phyloP scores from a whole-genome alignment of 106 monocot genomes.

The Dendrobium catenatum region DNA sequence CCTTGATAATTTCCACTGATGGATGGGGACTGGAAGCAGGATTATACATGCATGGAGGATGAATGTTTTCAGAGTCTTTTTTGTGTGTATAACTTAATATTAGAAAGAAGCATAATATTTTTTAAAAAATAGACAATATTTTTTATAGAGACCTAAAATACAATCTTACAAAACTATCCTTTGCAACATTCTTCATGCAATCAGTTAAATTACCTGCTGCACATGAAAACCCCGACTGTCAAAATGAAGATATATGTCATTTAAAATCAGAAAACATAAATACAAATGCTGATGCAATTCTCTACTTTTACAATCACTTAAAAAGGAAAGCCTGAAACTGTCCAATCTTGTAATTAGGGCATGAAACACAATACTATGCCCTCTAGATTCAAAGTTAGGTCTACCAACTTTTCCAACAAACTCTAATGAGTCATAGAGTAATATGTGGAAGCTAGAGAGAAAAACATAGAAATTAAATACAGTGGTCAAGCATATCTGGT shows the following conservation, averaged over 20 bases:
- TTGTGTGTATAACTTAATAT: background rate
- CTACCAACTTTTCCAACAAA: too few species aligned
- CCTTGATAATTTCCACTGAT: background rate
- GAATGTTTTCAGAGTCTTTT: background rate
- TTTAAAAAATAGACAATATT: background rate
- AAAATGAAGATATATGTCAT: background rate
- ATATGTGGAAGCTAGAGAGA: too few species aligned
- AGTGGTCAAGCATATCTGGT: too few species aligned
- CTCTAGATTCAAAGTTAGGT: too few species aligned
- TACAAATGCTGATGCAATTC: too few species aligned
- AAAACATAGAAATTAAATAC: too few species aligned
- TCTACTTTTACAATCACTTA: too few species aligned
- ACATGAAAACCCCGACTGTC: background rate
- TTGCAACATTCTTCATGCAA: background rate
- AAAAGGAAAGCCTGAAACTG: too few species aligned
- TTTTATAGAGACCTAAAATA: background rate
- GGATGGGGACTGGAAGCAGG: background rate
- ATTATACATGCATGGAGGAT: background rate
- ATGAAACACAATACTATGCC: too few species aligned
- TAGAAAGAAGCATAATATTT: background rate
- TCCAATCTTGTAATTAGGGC: too few species aligned
- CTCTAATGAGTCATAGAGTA: too few species aligned
- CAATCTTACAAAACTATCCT: background rate
- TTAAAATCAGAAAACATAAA: too few species aligned
- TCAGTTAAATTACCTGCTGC: background rate